Evolutionary conservation across 1,284 basidiomycete genomes (phyloP).

Genomic region (Tilletia caries): DNA sequence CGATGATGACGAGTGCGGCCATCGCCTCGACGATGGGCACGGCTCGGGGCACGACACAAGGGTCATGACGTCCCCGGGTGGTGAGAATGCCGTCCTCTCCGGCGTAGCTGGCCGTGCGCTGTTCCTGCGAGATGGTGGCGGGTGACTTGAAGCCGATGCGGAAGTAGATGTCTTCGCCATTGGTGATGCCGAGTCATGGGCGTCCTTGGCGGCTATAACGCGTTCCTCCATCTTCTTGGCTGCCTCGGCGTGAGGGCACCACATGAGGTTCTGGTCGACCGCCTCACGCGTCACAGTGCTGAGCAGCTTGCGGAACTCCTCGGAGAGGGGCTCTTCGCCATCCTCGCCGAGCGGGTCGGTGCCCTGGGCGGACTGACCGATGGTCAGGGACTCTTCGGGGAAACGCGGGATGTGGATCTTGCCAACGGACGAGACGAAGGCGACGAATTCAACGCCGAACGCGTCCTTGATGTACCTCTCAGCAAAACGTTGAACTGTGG

Average conservation of each 20-base stretch:
- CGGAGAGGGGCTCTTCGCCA: conserved; percentile 72
- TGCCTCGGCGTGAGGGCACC: conserved; percentile 86
- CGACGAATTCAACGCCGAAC: conserved; percentile 89
- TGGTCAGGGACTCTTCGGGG: conserved; percentile 33
- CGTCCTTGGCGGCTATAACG: conserved; percentile 86
- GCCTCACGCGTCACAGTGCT: conserved; percentile 75
- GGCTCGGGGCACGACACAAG: conserved; percentile 90
- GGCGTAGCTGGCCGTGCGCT: conserved; percentile 86
- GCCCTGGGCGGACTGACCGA: not conserved
- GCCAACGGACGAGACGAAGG: conserved; percentile 93
- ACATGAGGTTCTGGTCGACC: conserved; percentile 81
- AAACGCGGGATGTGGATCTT: conserved; percentile 71
- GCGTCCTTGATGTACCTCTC: conserved; percentile 89
- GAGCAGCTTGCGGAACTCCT: conserved; percentile 79
- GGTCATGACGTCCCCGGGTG: conserved; percentile 89
- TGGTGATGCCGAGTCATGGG: conserved; percentile 94
- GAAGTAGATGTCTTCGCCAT: conserved; percentile 97
- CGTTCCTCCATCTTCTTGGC: conserved; percentile 87
- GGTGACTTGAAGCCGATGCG: conserved; percentile 96
- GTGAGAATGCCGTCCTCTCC: conserved; percentile 82
- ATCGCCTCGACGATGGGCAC: conserved; percentile 98
- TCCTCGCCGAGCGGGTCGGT: conserved; percentile 60
- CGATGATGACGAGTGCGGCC: conserved; percentile 93
- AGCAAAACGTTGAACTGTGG: no score
- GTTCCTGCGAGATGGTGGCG: conserved; percentile 91